Conservation (phyloP, 768 basidiomycete species). For the Boletus fagicola region DNA sequence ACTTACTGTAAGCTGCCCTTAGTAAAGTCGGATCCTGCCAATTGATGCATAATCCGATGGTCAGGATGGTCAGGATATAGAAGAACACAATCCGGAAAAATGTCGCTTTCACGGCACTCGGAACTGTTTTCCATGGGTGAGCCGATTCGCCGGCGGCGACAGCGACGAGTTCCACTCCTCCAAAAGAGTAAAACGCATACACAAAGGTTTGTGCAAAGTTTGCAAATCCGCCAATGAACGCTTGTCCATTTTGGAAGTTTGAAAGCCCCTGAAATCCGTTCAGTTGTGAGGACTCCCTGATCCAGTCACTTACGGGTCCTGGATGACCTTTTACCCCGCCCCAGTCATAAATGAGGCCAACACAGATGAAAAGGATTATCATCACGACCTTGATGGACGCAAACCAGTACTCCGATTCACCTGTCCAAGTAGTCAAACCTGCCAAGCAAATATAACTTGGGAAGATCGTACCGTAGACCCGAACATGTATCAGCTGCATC, state of each 20-base stretch:
- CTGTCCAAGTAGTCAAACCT: conserved; percentile 26
- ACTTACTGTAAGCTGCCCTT: conserved; percentile 42
- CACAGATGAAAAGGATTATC: conserved; percentile 60
- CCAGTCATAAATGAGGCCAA: conserved; percentile 63
- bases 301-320: conserved; percentile 45
- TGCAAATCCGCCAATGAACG: conserved; percentile 52
- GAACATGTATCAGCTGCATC: conserved; percentile 54
- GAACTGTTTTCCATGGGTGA: conserved; percentile 61
- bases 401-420: conserved; percentile 64
- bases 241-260: conserved; percentile 49
- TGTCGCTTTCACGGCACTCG: conserved; percentile 63
- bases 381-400: conserved; percentile 63
- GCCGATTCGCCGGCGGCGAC: conserved; percentile 71
- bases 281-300: background rate
- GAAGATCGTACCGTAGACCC: conserved; percentile 48
- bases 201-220: conserved; percentile 59
- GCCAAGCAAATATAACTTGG: background rate
- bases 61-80: conserved; percentile 61
- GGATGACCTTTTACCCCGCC: conserved; percentile 56
- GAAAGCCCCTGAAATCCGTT: conserved; percentile 45
- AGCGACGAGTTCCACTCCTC: conserved; percentile 67
- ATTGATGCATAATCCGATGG: conserved; percentile 66
- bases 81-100: conserved; percentile 67
- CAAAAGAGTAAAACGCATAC: conserved; percentile 69
- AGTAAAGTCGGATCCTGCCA: conserved; percentile 54